Percentiles rank a stretch among this genome's conserved stretches.
Evolutionary conservation across 768 basidiomycete genomes (phyloP).

Genomic region (Glaciozyma antarctica): DNA sequence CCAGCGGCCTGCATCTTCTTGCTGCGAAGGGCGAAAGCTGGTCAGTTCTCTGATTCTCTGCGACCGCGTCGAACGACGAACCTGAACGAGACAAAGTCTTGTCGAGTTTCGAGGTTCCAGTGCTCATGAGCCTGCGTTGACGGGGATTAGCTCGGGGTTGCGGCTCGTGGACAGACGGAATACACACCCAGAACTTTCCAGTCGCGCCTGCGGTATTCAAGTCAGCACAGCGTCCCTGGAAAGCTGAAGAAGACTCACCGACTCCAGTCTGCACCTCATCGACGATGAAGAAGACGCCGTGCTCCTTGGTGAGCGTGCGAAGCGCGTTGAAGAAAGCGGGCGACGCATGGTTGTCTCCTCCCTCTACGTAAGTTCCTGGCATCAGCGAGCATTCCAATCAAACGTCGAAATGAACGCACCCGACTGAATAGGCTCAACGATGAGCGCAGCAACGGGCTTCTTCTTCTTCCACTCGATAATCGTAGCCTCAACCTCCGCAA

Average conservation of each 20-base stretch:
- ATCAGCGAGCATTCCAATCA: neutral
- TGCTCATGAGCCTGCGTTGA: conserved; percentile 40
- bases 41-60: neutral
- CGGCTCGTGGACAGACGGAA: too few relatives aligned
- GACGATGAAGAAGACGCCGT: conserved; percentile 43
- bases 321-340: conserved; percentile 41
- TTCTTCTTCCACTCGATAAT: conserved; percentile 32
- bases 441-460: conserved; percentile 43
- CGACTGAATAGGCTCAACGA: conserved; percentile 44
- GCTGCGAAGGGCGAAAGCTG: neutral
- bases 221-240: neutral
- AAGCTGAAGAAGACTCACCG: conserved; percentile 27
- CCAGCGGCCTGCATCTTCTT: conserved; percentile 45
- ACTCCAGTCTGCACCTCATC: conserved; percentile 45
- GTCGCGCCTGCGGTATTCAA: conserved; percentile 35
- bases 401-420: neutral
- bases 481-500: conserved; percentile 35
- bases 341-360: conserved; percentile 44
- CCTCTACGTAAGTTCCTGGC: conserved; percentile 30
- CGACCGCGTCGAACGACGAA: conserved; percentile 8
- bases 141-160: too few relatives aligned
- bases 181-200: conserved; percentile 41
- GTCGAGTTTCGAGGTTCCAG: conserved; percentile 37
- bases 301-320: conserved; percentile 39
- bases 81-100: conserved; percentile 44